Evolutionary conservation across 306 rosid species (phyloP).

Genomic region (Luffa acutangula): DNA sequence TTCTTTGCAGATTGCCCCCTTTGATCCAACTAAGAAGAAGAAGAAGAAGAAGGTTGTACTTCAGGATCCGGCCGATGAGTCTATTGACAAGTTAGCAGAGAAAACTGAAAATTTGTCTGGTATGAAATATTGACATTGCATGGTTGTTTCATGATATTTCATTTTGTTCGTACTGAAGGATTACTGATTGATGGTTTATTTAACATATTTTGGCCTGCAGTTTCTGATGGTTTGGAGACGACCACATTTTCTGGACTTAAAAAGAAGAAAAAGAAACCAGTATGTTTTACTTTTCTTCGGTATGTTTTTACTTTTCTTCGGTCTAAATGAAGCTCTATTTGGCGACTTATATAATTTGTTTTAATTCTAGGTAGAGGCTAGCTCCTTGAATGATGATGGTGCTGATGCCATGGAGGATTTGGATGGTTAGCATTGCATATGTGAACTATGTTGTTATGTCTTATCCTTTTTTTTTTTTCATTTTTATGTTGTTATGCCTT

Average conservation of each 20-base stretch:
- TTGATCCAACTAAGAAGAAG: constrained; percentile 95
- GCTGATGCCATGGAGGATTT: constrained; percentile 57
- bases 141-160: not conserved
- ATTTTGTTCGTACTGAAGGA: not conserved
- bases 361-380: constrained; percentile 56
- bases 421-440: constrained; percentile 28
- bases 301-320: not conserved
- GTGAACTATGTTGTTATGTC: not conserved
- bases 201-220: constrained; percentile 31
- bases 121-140: constrained; percentile 6
- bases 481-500: too few relatives aligned
- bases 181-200: not conserved
- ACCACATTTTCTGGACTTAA: constrained; percentile 76
- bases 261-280: constrained; percentile 91
- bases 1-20: constrained; percentile 56
- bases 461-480: not conserved
- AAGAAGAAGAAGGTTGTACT: constrained; percentile 65
- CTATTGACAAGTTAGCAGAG: constrained; percentile 69
- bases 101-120: constrained; percentile 81
- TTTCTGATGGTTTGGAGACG: constrained; percentile 67
- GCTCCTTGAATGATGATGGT: constrained; percentile 50
- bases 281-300: constrained; percentile 13
- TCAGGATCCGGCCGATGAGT: constrained; percentile 51
- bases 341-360: not conserved
- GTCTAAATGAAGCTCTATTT: not conserved